A percentile compares a stretch with the other conserved stretches of the same genome.
Evolutionary conservation across 768 basidiomycete species (phyloP).

Genomic region (Leucocoprinus sp.): DNA sequence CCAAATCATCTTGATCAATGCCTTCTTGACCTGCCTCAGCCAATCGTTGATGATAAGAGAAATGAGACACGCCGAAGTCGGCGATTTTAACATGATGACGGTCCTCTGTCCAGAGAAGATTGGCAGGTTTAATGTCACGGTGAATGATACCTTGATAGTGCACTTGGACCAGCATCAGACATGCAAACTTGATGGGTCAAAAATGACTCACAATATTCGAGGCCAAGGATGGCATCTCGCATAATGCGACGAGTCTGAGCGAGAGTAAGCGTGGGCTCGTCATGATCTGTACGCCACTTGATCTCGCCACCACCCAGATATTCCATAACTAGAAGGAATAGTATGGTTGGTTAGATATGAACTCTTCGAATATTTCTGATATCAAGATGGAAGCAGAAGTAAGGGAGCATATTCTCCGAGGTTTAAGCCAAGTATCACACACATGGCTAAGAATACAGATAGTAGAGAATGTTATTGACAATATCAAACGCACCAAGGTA

Average conservation of each 20-base stretch:
- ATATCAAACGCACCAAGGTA: conserved; percentile 72
- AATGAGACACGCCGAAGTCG: conserved; percentile 97
- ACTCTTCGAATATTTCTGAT: conserved; percentile 3
- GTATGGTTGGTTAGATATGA: conserved; percentile 9
- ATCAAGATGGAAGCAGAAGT: conserved; percentile 1
- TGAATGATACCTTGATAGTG: conserved; percentile 98
- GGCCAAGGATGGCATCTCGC: conserved; percentile 87
- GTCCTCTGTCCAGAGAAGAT: conserved; percentile 86
- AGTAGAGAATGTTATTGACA: not conserved
- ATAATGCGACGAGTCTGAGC: conserved; percentile 82
- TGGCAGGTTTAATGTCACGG: conserved; percentile 98
- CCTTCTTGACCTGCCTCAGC: conserved; percentile 49
- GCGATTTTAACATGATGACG: conserved; percentile 90
- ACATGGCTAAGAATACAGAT: not conserved
- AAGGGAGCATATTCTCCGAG: conserved; percentile 4
- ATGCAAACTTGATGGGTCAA: conserved; percentile 12
- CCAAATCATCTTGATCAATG: conserved; percentile 28
- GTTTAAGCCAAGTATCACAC: conserved; percentile 1
- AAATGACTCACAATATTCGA: conserved; percentile 79
- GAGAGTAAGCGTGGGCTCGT: conserved; percentile 71
- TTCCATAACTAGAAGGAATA: conserved; percentile 68
- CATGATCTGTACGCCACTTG: conserved; percentile 65
- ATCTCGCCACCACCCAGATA: conserved; percentile 94
- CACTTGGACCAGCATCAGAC: conserved; percentile 41
- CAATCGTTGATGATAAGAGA: conserved; percentile 81